Percentiles rank a stretch among this genome's conserved stretches.
These are phyloP conservation scores for Udeniomyces megalosporus DNA, from an alignment of 768 basidiomycete species.

Conservation along the genomic window DNA sequence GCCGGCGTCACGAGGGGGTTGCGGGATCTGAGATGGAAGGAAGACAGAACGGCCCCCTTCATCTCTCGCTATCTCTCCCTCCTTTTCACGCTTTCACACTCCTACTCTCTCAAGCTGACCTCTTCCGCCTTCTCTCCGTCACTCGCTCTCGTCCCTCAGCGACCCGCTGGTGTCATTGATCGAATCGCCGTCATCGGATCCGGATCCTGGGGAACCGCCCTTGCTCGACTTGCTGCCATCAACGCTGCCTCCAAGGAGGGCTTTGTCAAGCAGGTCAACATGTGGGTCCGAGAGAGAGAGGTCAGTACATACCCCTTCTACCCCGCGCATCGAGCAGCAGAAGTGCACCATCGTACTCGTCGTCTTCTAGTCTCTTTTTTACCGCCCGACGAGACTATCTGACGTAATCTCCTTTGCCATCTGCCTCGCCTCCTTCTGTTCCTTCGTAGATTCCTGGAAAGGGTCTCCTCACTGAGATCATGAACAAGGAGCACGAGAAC, in stretches of 20 bases:
- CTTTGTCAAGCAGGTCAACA: conserved; percentile 14
- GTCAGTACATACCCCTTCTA: too few species aligned
- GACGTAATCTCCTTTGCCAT: not conserved
- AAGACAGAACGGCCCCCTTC: too few species aligned
- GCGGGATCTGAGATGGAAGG: too few species aligned
- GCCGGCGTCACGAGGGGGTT: too few species aligned
- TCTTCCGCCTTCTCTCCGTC: too few species aligned
- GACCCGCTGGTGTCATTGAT: not conserved
- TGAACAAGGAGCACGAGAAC: conserved; percentile 17
- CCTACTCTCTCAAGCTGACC: too few species aligned
- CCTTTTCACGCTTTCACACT: too few species aligned
- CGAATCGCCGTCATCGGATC: conserved; percentile 11
- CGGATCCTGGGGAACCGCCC: conserved; percentile 15
- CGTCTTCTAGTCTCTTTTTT: not conserved
- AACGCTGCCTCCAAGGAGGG: conserved; percentile 10
- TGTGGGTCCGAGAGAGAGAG: conserved; percentile 17
- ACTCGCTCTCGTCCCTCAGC: too few species aligned
- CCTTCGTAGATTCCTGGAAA: not conserved
- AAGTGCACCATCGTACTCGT: too few species aligned
- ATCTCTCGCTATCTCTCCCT: too few species aligned
- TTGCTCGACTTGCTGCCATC: conserved; percentile 16
- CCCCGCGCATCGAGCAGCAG: too few species aligned
- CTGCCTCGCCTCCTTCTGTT: too few species aligned
- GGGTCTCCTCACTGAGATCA: conserved; percentile 14
- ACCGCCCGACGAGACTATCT: not conserved